These are phyloP conservation scores for Mycena belliarum DNA, from an alignment of 768 basidiomycete species.

Conservation along the genomic window DNA sequence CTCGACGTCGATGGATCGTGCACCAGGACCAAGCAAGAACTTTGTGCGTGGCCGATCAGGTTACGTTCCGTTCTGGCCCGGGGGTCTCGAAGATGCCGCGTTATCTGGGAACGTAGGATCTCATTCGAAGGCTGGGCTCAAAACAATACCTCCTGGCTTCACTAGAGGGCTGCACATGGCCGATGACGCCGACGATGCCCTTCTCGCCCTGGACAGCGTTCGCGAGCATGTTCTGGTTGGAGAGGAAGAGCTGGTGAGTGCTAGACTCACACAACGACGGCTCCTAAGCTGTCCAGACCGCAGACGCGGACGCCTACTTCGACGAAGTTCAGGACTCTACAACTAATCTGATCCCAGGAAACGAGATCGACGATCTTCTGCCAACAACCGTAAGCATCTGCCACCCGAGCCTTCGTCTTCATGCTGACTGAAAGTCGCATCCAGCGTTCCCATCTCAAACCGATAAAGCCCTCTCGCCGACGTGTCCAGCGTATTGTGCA, in stretches of 20 bases:
- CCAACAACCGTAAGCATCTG: conserved; percentile 38
- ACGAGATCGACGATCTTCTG: conserved; percentile 22
- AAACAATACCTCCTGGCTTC: conserved; percentile 82
- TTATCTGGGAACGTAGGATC: conserved; percentile 21
- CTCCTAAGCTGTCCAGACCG: conserved; percentile 1
- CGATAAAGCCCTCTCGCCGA: conserved; percentile 43
- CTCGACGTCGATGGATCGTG: conserved; percentile 83
- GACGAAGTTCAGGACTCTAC: conserved; percentile 17
- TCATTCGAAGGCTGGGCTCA: conserved; percentile 46
- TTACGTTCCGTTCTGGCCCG: conserved; percentile 92
- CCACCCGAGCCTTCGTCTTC: conserved; percentile 24
- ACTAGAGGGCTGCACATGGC: conserved; percentile 74
- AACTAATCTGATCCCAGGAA: neutral
- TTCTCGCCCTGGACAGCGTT: conserved; percentile 33
- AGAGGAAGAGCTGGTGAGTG: conserved; percentile 19
- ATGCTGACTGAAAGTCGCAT: neutral
- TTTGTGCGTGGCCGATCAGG: conserved; percentile 95
- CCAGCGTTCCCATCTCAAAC: conserved; percentile 61
- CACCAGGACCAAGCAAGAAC: conserved; percentile 73
- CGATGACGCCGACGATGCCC: conserved; percentile 54
- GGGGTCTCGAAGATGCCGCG: conserved; percentile 77
- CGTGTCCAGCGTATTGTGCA: conserved; percentile 50
- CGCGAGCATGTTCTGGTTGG: conserved; percentile 3
- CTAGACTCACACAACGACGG: neutral
- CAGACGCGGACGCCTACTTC: conserved; percentile 18